Percentiles rank a stretch among this genome's conserved stretches.
Evolutionary conservation across 306 rosid species (phyloP).

Genomic region (Pyrus pyrifolia): DNA sequence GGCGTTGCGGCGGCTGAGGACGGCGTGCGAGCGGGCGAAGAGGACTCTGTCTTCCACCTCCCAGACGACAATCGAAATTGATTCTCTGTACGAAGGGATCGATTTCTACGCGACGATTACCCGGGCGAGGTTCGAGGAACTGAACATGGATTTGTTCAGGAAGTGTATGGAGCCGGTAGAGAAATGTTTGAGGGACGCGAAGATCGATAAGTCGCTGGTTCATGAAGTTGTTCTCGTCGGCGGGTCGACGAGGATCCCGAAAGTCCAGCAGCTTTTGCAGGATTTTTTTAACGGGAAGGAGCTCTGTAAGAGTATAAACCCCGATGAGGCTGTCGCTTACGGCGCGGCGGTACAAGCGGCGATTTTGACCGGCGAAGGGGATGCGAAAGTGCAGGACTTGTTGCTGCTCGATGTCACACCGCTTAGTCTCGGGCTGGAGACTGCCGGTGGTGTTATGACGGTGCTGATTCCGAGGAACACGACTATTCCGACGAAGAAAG

Average conservation of each 20-base stretch:
- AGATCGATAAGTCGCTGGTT: constrained; percentile 51
- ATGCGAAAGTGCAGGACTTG: constrained; percentile 68
- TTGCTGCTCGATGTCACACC: constrained; percentile 74
- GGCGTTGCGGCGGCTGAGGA: constrained; percentile 69
- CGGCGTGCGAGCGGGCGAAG: constrained; percentile 73
- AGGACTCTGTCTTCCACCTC: constrained; percentile 63
- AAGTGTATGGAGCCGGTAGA: constrained; percentile 85
- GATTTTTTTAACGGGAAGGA: constrained; percentile 83
- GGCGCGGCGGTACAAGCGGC: constrained; percentile 93
- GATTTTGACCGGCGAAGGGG: constrained; percentile 62
- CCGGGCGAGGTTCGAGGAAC: constrained; percentile 72
- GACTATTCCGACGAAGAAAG: constrained; percentile 70
- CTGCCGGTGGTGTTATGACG: constrained; percentile 86
- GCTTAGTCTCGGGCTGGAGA: constrained; percentile 61
- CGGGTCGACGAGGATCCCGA: constrained; percentile 73
- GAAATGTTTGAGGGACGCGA: constrained; percentile 69
- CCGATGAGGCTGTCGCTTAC: constrained; percentile 81
- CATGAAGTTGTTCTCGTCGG: constrained; percentile 80
- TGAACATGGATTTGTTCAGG: constrained; percentile 72
- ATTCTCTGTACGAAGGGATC: constrained; percentile 70
- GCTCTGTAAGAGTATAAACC: constrained; percentile 80
- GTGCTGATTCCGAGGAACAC: constrained; percentile 72
- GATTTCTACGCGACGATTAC: constrained; percentile 73
- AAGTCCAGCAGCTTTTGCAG: constrained; percentile 64
- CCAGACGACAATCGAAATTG: constrained; percentile 63